These are phyloP conservation scores for Tuber indicum DNA, from an alignment of 495 filamentous ascomycete genomes.

Conservation along the genomic window DNA sequence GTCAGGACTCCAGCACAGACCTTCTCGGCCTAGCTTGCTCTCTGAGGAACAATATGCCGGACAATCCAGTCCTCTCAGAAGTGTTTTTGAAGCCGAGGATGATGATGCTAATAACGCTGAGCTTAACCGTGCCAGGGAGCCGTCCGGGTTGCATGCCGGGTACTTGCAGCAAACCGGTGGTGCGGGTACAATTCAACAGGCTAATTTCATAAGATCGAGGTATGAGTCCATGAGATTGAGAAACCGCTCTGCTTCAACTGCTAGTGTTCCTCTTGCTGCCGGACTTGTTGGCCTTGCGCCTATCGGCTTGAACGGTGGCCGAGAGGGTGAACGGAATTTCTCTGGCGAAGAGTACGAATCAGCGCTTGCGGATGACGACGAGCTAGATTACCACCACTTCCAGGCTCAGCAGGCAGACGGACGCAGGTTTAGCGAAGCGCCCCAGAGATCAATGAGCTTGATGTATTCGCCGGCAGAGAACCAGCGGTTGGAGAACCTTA, in stretches of 20 bases:
- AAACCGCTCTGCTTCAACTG: conserved; percentile 55
- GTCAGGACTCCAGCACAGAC: conserved; percentile 68
- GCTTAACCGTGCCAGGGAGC: conserved; percentile 53
- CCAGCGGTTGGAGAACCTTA: conserved; percentile 66
- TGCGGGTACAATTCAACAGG: conserved; percentile 17
- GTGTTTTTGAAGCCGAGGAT: conserved; percentile 49
- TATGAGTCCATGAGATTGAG: conserved; percentile 55
- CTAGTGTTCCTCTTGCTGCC: conserved; percentile 42
- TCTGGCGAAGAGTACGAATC: conserved; percentile 38
- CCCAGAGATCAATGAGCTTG: conserved; percentile 38
- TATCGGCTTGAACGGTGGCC: conserved; percentile 23
- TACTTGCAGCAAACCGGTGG: conserved; percentile 34
- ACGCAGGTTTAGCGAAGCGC: conserved; percentile 38
- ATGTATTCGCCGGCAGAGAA: conserved; percentile 53
- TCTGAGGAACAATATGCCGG: conserved; percentile 41
- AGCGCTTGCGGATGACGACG: conserved; percentile 41
- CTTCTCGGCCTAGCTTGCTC: conserved; percentile 78
- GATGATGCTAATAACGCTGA: conserved; percentile 60
- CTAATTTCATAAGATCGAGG: conserved; percentile 33
- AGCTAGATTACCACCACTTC: conserved; percentile 37
- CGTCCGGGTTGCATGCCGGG: conserved; percentile 21
- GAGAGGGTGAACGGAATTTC: conserved; percentile 32
- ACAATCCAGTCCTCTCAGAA: conserved; percentile 39
- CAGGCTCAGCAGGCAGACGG: conserved; percentile 27
- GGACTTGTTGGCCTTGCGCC: conserved; percentile 21